Evolutionary conservation across 176 grass and related monocot species (phyloP).

Genomic region (Otatea glauca): DNA sequence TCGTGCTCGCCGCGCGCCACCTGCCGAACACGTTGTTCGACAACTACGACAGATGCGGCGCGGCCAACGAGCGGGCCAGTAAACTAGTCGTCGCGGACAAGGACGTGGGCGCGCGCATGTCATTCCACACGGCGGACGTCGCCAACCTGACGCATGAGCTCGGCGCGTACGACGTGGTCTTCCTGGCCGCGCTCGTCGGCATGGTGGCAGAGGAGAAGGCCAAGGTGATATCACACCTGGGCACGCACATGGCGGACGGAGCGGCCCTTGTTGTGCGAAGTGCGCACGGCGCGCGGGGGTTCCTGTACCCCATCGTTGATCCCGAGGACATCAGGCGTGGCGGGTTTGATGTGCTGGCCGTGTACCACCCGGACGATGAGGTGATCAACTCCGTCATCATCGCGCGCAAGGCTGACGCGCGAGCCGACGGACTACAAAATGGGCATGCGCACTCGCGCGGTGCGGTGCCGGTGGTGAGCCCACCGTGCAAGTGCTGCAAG

Average conservation of each 20-base stretch:
- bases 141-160: conserved; percentile 45
- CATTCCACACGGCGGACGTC: conserved; percentile 80
- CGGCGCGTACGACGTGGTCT: conserved; percentile 67
- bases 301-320: conserved; percentile 83
- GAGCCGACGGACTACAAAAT: background rate
- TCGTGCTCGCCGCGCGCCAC: conserved; percentile 55
- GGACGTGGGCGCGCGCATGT: conserved; percentile 50
- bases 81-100: conserved; percentile 57
- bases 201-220: conserved; percentile 66
- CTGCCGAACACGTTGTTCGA: conserved; percentile 39
- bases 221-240: conserved; percentile 57
- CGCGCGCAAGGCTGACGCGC: conserved; percentile 42
- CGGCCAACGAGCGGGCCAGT: conserved; percentile 57
- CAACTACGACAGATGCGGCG: conserved; percentile 53
- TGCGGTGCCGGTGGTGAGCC: conserved; percentile 27
- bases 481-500: conserved; percentile 47
- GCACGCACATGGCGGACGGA: conserved; percentile 58
- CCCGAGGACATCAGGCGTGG: conserved; percentile 50
- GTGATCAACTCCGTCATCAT: conserved; percentile 77
- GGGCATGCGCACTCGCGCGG: background rate
- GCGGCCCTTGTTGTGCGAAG: conserved; percentile 69
- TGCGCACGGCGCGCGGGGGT: conserved; percentile 75
- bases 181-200: conserved; percentile 80
- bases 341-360: conserved; percentile 68
- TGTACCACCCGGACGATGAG: conserved; percentile 69